phyloP scores from a whole-genome alignment of 345 rosid species.

The Camelina sativa region DNA sequence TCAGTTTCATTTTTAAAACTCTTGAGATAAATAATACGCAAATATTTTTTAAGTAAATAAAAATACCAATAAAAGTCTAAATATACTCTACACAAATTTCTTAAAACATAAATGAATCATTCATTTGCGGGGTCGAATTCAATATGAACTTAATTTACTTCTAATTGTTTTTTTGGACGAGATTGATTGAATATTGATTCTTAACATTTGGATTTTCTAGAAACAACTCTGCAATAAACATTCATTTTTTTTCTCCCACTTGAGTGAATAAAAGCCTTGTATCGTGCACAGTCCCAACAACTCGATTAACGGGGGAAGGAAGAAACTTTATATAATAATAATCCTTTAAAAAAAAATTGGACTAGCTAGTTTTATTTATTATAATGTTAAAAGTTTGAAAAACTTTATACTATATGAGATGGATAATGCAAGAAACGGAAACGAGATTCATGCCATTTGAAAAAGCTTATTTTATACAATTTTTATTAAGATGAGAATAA shows the following conservation, averaged over 20 bases:
- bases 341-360: background rate
- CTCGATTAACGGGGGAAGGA: conserved; percentile 26
- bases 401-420: background rate
- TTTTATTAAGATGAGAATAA: background rate
- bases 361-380: background rate
- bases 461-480: background rate
- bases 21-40: too few species aligned
- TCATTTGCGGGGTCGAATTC: background rate
- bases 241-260: conserved; percentile 23
- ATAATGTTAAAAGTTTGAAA: background rate
- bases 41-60: too few species aligned
- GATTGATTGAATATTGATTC: background rate
- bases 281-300: conserved; percentile 38
- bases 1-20: too few species aligned
- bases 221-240: conserved; percentile 35
- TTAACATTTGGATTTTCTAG: conserved; percentile 30
- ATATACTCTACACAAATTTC: background rate
- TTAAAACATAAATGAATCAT: background rate
- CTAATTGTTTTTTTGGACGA: background rate
- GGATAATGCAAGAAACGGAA: conserved; percentile 2
- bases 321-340: background rate
- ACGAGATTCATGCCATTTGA: conserved; percentile 11
- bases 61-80: background rate
- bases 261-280: conserved; percentile 25
- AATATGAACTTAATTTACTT: background rate